Conservation (phyloP, 768 basidiomycete species). For the Lepiota venenata region DNA sequence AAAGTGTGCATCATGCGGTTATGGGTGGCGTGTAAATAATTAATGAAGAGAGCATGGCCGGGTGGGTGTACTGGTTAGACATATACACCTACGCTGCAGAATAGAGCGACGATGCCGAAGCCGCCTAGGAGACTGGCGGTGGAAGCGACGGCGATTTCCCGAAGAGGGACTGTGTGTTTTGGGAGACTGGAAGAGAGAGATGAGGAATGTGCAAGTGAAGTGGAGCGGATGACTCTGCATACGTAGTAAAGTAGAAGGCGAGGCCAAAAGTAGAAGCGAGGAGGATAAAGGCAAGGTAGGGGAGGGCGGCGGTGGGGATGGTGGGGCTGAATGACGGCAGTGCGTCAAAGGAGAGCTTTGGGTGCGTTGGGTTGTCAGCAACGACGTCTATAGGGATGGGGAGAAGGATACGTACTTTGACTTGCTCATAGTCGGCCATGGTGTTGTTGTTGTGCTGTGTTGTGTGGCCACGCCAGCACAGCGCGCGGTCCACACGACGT, state of each 20-base stretch:
- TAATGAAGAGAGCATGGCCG: conserved; percentile 26
- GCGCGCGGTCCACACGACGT: conserved; percentile 23
- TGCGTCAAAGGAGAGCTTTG: conserved; percentile 38
- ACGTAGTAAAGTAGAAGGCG: conserved; percentile 91
- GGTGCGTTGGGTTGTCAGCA: conserved; percentile 35
- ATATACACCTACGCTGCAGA: conserved; percentile 83
- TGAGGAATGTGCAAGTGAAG: too few species aligned
- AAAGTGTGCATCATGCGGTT: conserved; percentile 75
- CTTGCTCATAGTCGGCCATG: conserved; percentile 55
- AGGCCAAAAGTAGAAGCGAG: conserved; percentile 77
- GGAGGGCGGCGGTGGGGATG: conserved; percentile 64
- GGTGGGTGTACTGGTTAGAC: conserved; percentile 39
- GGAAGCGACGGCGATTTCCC: conserved; percentile 68
- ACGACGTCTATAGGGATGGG: conserved; percentile 2
- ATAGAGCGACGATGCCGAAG: conserved; percentile 86
- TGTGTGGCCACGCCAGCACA: conserved; percentile 7
- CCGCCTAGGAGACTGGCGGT: conserved; percentile 80
- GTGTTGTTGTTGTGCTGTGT: conserved; percentile 13
- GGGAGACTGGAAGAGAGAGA: conserved; percentile 56
- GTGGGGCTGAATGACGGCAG: conserved; percentile 71
- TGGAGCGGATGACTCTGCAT: too few species aligned
- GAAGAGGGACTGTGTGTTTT: conserved; percentile 57
- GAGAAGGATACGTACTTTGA: conserved; percentile 40
- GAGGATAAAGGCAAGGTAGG: conserved; percentile 71
- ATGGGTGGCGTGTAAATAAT: conserved; percentile 84